A percentile compares a stretch with the other conserved stretches of the same genome.
phyloP scores from a whole-genome alignment of 2,329 filamentous ascomycete genomes.

The Trichophaea hybrida region DNA sequence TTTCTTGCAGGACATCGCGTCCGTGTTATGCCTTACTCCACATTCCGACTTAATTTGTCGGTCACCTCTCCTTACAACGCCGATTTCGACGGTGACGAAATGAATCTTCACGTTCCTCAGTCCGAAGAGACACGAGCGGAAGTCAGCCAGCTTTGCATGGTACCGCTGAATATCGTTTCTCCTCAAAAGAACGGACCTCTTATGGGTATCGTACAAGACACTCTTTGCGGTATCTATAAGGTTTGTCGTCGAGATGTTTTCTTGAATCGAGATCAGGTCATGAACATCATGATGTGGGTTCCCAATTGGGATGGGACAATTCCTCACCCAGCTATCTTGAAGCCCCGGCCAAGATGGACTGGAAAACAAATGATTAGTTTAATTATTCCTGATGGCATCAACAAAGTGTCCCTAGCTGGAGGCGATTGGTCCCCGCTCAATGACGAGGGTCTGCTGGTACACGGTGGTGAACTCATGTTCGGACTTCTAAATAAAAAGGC shows the following conservation, averaged over 20 bases:
- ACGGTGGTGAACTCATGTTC: conserved; percentile 77
- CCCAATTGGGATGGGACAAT: conserved; percentile 95
- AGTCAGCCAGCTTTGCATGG: conserved; percentile 85
- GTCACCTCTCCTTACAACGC: conserved; percentile 99
- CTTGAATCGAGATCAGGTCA: conserved; percentile 75
- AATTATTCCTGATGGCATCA: conserved; percentile 77
- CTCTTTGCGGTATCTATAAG: conserved; percentile 91
- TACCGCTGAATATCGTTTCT: conserved; percentile 97
- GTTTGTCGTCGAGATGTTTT: conserved; percentile 87
- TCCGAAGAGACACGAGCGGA: conserved; percentile 94
- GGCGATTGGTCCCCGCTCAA: conserved; percentile 45
- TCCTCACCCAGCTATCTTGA: conserved; percentile 82
- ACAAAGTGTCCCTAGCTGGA: conserved; percentile 52
- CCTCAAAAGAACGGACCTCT: conserved; percentile 91
- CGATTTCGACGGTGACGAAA: conserved; percentile 99
- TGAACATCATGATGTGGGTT: conserved; percentile 96
- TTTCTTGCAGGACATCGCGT: conserved; percentile 52
- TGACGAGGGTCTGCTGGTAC: conserved; percentile 69
- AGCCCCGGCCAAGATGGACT: conserved; percentile 86
- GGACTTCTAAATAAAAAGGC: conserved; percentile 88
- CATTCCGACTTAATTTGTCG: conserved; percentile 91
- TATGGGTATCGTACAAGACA: conserved; percentile 99
- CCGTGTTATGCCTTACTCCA: conserved; percentile 96
- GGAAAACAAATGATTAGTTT: conserved; percentile 96
- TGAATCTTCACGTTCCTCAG: conserved; percentile 99